Conservation (phyloP, 2,329 filamentous ascomycete species). For the Clarireedia sp. region DNA sequence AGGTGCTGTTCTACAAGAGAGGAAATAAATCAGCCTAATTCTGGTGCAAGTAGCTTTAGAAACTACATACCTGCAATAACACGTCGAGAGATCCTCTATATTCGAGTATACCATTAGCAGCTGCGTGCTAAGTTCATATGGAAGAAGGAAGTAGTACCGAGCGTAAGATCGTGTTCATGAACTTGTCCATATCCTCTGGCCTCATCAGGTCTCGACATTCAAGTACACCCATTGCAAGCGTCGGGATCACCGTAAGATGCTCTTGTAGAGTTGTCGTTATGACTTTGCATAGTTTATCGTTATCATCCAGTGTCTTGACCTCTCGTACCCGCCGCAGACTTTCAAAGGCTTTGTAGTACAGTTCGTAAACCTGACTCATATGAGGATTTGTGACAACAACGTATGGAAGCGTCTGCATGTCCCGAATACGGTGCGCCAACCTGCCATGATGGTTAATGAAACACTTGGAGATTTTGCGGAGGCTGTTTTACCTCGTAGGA, state of each 20-base stretch:
- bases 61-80: constrained; percentile 62
- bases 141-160: constrained; percentile 42
- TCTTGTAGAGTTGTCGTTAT: constrained; percentile 74
- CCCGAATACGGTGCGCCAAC: constrained; percentile 85
- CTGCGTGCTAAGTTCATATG: neutral
- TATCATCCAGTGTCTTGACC: constrained; percentile 79
- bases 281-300: constrained; percentile 75
- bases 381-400: constrained; percentile 93
- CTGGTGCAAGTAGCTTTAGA: neutral
- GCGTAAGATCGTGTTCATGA: constrained; percentile 90
- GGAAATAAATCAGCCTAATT: neutral
- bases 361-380: constrained; percentile 88
- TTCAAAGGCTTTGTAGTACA: constrained; percentile 97
- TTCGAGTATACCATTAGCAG: neutral
- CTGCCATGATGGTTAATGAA: constrained; percentile 35
- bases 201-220: constrained; percentile 81
- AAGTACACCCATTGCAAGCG: constrained; percentile 86
- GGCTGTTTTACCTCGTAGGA: constrained; percentile 58
- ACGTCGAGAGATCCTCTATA: constrained; percentile 79
- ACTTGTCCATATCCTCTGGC: constrained; percentile 73
- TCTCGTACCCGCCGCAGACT: constrained; percentile 76
- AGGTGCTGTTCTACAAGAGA: constrained; percentile 73
- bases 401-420: constrained; percentile 95
- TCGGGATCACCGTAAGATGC: constrained; percentile 88
- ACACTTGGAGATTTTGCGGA: neutral